Conservation (phyloP, 495 filamentous ascomycete genomes). For the Tuber microsphaerosporum region DNA sequence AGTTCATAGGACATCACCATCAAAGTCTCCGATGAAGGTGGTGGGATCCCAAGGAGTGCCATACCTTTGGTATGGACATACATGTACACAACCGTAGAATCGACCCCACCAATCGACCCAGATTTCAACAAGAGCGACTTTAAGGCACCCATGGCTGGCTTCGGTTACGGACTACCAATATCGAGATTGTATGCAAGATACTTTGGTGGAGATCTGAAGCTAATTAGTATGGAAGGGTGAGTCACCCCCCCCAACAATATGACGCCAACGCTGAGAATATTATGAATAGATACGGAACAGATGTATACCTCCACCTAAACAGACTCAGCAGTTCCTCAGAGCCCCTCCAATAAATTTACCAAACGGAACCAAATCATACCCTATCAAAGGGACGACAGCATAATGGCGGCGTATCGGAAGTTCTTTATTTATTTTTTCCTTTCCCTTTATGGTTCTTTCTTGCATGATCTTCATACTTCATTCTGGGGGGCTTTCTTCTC, state of each 20-base stretch:
- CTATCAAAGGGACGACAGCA: neutral
- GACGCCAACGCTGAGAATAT: slow-evolving; percentile 10
- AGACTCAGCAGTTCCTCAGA: slow-evolving; percentile 90
- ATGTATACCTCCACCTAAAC: slow-evolving; percentile 97
- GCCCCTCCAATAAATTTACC: slow-evolving; percentile 69
- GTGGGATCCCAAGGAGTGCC: slow-evolving; percentile 80
- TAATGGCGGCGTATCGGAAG: slow-evolving; percentile 6
- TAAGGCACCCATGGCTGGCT: slow-evolving; percentile 98
- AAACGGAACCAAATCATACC: neutral
- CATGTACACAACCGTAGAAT: slow-evolving; percentile 98
- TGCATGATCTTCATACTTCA: slow-evolving; percentile 15
- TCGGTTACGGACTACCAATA: slow-evolving; percentile 92
- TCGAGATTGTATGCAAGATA: slow-evolving; percentile 90
- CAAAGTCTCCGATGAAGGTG: slow-evolving; percentile 93
- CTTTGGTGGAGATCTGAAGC: slow-evolving; percentile 91
- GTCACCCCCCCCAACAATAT: slow-evolving; percentile 39
- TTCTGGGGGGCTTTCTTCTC: slow-evolving; percentile 13
- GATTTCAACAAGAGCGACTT: slow-evolving; percentile 99
- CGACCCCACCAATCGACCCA: slow-evolving; percentile 87
- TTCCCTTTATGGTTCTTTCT: slow-evolving; percentile 15
- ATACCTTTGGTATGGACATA: slow-evolving; percentile 99
- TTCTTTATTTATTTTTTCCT: slow-evolving; percentile 7
- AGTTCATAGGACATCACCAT: slow-evolving; percentile 76
- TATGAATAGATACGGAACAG: slow-evolving; percentile 76
- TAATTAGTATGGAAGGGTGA: slow-evolving; percentile 99